Base-by-base conservation (phyloP, 768 basidiomycete genomes). In the Serpula lacrymans region DNA sequence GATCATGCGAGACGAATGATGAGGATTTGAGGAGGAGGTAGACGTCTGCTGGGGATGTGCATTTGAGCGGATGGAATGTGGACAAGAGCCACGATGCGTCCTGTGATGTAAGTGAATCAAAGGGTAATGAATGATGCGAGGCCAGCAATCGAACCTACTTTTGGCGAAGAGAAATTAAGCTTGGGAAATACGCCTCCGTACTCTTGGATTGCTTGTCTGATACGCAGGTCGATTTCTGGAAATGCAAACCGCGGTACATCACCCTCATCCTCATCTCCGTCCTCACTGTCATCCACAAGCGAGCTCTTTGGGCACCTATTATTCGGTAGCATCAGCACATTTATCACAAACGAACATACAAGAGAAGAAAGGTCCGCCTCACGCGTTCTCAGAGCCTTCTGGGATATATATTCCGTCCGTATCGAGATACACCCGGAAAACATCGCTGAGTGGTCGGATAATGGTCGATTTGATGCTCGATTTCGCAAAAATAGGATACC, bases 151-250 rank as follows among this genome's bases (percentile, higher is more conserved):
- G 16, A 27, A 51, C 71, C 42, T 44, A 87, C 93, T 68, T 84
- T 86, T 11, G 94, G 94, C n/a, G 89, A 84, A 5, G 92, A 89
- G 66, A 94, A 96, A 55, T 96, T 97, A 41, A 98, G 79, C 64
- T 98, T 98, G 1, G 94, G 93, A 58, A 98, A 98, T 21, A 95
- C 84, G 5, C 84, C 84, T 3, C 80, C 86, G 59, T 88, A 93
- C 41, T 74, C 62, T 32, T 65, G 51, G n/a, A 96, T 69, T 24
- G 72, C 75, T 11, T 66, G 59, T 35, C 88, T 67, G 46, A 97
- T 94, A 42, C 68, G 67, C 11, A 67, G 63, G 52, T 93, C 90
- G n/a, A 96, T 66, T 33, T 82, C 82, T 0, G 93, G 91, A 55
- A 98, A 94, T 3, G 83, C 68, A 52, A 78, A 89, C 18, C 49